Evolutionary conservation across 1,284 basidiomycete species (phyloP), one percentile per base, ranked within the genome.

Genomic region (Entoloma clypeatum): DNA sequence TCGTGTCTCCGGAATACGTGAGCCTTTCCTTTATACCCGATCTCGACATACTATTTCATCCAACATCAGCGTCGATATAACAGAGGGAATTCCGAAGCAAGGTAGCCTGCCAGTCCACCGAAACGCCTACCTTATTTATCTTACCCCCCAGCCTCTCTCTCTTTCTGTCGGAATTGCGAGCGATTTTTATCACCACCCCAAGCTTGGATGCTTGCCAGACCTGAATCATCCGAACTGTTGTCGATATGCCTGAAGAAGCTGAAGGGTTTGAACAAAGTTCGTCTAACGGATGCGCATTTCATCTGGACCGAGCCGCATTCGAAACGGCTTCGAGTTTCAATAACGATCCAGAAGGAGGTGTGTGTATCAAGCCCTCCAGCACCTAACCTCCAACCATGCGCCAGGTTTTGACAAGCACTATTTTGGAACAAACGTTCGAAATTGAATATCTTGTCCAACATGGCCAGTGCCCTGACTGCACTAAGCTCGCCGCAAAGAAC

Each of bases 231-330:
- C 45, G 94, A 99, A 61, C 75, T 99, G 23, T 75, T 99, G 30
- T 85, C 90, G 2, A 81, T 93, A 39, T 93, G 91, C 61, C 67
- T 98, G 45, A 93, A 92, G 63, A 96, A 94, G 65, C 81, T 98
- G 58, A 95, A 96, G 56, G 90, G 94, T 17, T 73, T 99, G 23
- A 86, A 82, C 57, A 95, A 93, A 71, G 93, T 99, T 39, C 87
- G 95, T 23, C 69, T 99, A 30, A 96, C 96, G 25, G 95, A 99
- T 51, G 95, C 95, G 0, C 90, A 92, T 51, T 99, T 99, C 63
- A 92, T 99, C 59, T 99, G 96, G 95, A 99, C 95, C 7, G 96
- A 99, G 61, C 95, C 95, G 1, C 95, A 99, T 68, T 93, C 89
- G 38, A 95, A 95, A 62, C 79, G 96, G 37, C 64, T 99, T 48